Percentiles rank a stretch among this genome's conserved stretches.
Conservation (phyloP, 2,329 filamentous ascomycete species). For the Arthrobotrys conoides region DNA sequence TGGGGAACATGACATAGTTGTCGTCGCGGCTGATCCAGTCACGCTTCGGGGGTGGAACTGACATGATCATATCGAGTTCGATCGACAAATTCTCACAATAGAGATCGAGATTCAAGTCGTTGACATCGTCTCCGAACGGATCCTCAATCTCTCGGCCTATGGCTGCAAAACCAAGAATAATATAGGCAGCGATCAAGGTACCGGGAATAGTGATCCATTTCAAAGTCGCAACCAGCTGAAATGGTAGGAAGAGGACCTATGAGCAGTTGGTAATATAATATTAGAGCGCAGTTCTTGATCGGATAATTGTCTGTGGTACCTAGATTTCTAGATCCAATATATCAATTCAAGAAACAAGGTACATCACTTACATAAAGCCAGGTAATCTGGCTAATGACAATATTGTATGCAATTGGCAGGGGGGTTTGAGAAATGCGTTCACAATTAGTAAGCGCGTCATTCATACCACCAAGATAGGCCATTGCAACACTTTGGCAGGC, state of each 20-base stretch:
- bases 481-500: conserved; percentile 74
- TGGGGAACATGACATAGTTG: conserved; percentile 68
- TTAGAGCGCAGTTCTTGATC: too few relatives aligned
- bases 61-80: conserved; percentile 51
- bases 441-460: conserved; percentile 76
- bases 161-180: conserved; percentile 68
- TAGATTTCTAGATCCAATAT: conserved; percentile 78
- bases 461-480: conserved; percentile 73
- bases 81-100: conserved; percentile 81
- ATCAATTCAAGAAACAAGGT: neutral
- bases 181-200: conserved; percentile 80
- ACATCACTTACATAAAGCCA: conserved; percentile 78
- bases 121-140: conserved; percentile 85
- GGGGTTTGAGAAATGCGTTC: conserved; percentile 78
- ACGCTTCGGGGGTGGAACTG: conserved; percentile 13
- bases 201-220: conserved; percentile 83
- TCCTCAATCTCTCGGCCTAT: conserved; percentile 86
- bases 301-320: too few relatives aligned
- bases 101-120: conserved; percentile 81
- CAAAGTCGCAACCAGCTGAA: conserved; percentile 78
- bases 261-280: too few relatives aligned
- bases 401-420: conserved; percentile 84
- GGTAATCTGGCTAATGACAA: conserved; percentile 88
- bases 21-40: conserved; percentile 30
- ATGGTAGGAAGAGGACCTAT: conserved; percentile 74